Percentiles rank a stretch among this genome's conserved stretches.
These are phyloP conservation scores for Penicillium simplicissimum DNA, from an alignment of 495 filamentous ascomycete genomes.

Conservation along the genomic window DNA sequence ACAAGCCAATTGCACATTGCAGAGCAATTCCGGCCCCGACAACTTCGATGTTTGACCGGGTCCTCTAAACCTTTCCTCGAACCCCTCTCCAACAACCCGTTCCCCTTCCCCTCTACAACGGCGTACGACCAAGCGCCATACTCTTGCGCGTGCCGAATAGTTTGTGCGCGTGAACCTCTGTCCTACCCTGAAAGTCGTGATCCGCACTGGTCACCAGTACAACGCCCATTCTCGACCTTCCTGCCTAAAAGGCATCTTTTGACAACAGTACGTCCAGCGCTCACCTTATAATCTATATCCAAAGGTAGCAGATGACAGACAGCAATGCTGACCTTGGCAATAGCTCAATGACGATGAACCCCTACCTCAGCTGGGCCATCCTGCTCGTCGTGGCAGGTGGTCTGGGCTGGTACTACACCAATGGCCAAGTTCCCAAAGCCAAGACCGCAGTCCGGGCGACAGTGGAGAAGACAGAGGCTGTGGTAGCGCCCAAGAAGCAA, in stretches of 20 bases:
- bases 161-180: slow-evolving; percentile 20
- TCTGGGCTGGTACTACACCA: slow-evolving; percentile 51
- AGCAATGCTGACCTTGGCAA: slow-evolving; percentile 19
- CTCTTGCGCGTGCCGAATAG: slow-evolving; percentile 16
- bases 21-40: slow-evolving; percentile 6
- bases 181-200: slow-evolving; percentile 13
- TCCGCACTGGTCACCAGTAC: neutral
- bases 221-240: neutral
- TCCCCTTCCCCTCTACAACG: slow-evolving; percentile 6
- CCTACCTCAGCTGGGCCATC: slow-evolving; percentile 57
- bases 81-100: slow-evolving; percentile 3
- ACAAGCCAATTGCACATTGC: slow-evolving; percentile 2
- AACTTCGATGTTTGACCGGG: slow-evolving; percentile 13
- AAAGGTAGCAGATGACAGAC: neutral
- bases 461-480: slow-evolving; percentile 40
- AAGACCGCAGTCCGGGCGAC: slow-evolving; percentile 33
- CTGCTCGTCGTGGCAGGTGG: slow-evolving; percentile 53
- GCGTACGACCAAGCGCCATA: slow-evolving; percentile 14
- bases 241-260: slow-evolving; percentile 3
- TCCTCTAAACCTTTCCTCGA: slow-evolving; percentile 7
- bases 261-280: slow-evolving; percentile 16
- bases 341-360: slow-evolving; percentile 44
- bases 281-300: neutral
- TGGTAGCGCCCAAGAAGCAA: slow-evolving; percentile 41
- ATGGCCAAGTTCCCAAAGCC: slow-evolving; percentile 38